Percentiles rank a stretch among this genome's conserved stretches.
These are phyloP conservation scores for Zygotorulaspora chibaensis DNA, from an alignment of 805 yeast genomes.

Conservation along the genomic window DNA sequence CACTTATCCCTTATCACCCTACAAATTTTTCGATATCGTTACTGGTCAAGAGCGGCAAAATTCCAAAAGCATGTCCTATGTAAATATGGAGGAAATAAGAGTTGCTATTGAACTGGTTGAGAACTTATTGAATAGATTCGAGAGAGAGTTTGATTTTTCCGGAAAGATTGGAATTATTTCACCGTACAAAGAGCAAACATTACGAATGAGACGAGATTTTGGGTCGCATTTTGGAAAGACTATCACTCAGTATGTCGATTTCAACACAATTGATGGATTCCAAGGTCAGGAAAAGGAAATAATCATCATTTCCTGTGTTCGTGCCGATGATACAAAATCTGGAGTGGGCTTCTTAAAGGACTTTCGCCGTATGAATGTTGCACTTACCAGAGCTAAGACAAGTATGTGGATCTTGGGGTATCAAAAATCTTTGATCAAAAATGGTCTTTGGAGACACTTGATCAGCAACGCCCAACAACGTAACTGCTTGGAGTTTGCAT, in stretches of 20 bases:
- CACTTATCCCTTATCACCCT: conserved; percentile 57
- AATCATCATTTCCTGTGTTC: conserved; percentile 89
- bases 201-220: conserved; percentile 54
- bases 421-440: conserved; percentile 55
- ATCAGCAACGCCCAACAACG: conserved; percentile 61
- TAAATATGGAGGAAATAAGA: conserved; percentile 65
- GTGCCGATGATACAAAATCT: conserved; percentile 59
- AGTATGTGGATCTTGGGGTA: conserved; percentile 92
- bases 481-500: conserved; percentile 27
- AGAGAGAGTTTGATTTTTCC: conserved; percentile 45
- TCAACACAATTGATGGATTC: conserved; percentile 95
- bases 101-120: conserved; percentile 67
- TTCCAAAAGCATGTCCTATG: conserved; percentile 61
- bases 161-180: conserved; percentile 88
- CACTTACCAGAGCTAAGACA: conserved; percentile 86
- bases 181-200: conserved; percentile 88
- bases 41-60: conserved; percentile 65
- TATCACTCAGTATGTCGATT: conserved; percentile 66
- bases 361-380: conserved; percentile 94
- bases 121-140: conserved; percentile 46
- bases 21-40: conserved; percentile 66
- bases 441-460: conserved; percentile 69
- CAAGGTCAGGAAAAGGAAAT: conserved; percentile 98
- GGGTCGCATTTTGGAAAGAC: conserved; percentile 54
- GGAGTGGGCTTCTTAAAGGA: conserved; percentile 89